These are phyloP conservation scores for Coniochaeta sp. DNA, from an alignment of 2,329 filamentous ascomycete species.

Conservation along the genomic window DNA sequence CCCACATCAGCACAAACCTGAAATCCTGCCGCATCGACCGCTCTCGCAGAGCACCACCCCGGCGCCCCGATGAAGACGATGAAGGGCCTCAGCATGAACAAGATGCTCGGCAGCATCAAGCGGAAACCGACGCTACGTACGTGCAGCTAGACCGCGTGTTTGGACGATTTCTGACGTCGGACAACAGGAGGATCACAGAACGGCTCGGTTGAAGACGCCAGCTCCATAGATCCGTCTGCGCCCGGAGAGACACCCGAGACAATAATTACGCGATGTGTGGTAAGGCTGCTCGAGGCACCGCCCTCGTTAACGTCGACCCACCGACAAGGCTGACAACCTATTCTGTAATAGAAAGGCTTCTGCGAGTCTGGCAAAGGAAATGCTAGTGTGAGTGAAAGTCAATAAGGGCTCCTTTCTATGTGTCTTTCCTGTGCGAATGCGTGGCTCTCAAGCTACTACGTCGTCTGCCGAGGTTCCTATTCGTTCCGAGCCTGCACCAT, in stretches of 20 bases:
- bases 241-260: conserved; percentile 55
- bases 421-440: no score
- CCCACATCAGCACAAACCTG: neutral
- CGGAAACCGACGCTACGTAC: conserved; percentile 29
- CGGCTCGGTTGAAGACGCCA: conserved; percentile 8
- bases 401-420: neutral
- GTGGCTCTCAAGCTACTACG: conserved; percentile 5
- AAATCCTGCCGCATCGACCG: neutral
- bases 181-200: neutral
- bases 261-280: conserved; percentile 58
- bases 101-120: conserved; percentile 48
- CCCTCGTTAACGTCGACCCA: conserved; percentile 1
- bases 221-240: conserved; percentile 22
- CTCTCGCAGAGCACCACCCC: conserved; percentile 17
- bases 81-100: conserved; percentile 49
- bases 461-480: neutral
- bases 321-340: conserved; percentile 1
- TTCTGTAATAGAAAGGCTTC: conserved; percentile 58
- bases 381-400: neutral
- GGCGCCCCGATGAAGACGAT: conserved; percentile 20
- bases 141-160: neutral
- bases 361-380: conserved; percentile 63
- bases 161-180: conserved; percentile 4
- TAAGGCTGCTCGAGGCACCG: conserved; percentile 32
- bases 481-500: neutral